Percentiles rank a stretch among this genome's conserved stretches.
Conservation (phyloP, 768 basidiomycete species). For the Mycena belliarum region DNA sequence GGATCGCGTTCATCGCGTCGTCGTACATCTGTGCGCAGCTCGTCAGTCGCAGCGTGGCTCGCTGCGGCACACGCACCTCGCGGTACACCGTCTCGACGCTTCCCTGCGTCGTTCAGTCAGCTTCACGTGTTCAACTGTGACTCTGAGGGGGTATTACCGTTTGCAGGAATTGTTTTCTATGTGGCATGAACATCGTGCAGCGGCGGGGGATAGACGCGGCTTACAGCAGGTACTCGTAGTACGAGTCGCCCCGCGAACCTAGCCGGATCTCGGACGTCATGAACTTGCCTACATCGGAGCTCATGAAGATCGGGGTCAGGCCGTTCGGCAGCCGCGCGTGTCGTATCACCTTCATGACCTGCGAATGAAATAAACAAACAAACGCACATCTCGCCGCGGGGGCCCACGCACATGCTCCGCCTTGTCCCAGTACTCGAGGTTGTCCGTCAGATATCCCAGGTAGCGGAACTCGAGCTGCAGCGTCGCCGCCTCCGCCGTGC, state of each 20-base stretch:
- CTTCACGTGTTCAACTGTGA: background rate
- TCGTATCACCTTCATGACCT: conserved; percentile 72
- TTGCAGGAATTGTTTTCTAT: conserved; percentile 77
- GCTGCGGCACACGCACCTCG: too few species aligned
- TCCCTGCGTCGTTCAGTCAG: conserved; percentile 35
- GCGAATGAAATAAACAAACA: too few species aligned
- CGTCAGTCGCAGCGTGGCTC: too few species aligned
- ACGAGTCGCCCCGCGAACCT: conserved; percentile 93
- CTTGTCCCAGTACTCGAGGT: conserved; percentile 78
- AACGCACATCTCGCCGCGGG: too few species aligned
- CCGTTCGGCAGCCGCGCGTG: conserved; percentile 63
- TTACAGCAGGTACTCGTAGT: conserved; percentile 88
- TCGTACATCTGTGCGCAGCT: conserved; percentile 95
- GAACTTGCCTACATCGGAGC: conserved; percentile 40
- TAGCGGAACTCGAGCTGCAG: conserved; percentile 76
- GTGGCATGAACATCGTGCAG: background rate
- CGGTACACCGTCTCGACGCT: conserved; percentile 77
- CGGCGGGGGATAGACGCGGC: conserved; percentile 6
- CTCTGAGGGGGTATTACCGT: conserved; percentile 48
- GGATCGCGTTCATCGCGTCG: conserved; percentile 80
- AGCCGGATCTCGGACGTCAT: conserved; percentile 80
- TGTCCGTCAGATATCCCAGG: conserved; percentile 72
- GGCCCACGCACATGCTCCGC: conserved; percentile 60
- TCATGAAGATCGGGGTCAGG: conserved; percentile 82
- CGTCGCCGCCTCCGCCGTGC: conserved; percentile 83